These are phyloP conservation scores for Flaveria bidentis DNA, from an alignment of 129 eudicot genomes.

Conservation along the genomic window DNA sequence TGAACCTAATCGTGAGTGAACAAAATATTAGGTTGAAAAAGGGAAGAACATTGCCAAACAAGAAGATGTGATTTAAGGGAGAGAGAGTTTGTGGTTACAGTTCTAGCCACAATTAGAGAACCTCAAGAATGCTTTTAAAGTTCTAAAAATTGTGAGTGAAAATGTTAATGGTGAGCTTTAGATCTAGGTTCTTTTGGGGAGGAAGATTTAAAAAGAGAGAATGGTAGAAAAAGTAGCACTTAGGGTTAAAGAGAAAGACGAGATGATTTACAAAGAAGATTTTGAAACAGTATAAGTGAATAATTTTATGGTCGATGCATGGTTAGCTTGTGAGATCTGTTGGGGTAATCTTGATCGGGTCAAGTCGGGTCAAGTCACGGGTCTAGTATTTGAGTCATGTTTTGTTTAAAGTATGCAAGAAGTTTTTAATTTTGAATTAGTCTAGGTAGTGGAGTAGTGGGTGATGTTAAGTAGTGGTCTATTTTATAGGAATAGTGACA, in stretches of 20 bases:
- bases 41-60: neutral
- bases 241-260: neutral
- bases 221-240: neutral
- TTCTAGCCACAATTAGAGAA: neutral
- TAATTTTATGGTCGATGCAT: neutral
- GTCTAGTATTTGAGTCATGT: too few species aligned
- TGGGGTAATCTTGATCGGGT: too few species aligned
- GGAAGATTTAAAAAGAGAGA: neutral
- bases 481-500: too few species aligned
- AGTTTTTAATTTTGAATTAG: too few species aligned
- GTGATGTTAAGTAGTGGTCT: too few species aligned
- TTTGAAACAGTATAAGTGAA: neutral
- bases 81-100: neutral
- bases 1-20: slow-evolving; percentile 1
- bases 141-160: neutral
- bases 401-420: too few species aligned
- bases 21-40: neutral
- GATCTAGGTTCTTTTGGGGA: neutral
- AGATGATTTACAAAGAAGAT: neutral
- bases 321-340: neutral
- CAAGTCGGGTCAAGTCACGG: too few species aligned
- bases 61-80: neutral
- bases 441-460: too few species aligned
- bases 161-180: neutral
- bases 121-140: neutral